phyloP scores from a whole-genome alignment of 257 asterid genomes.

The Capsicum rhomboideum region DNA sequence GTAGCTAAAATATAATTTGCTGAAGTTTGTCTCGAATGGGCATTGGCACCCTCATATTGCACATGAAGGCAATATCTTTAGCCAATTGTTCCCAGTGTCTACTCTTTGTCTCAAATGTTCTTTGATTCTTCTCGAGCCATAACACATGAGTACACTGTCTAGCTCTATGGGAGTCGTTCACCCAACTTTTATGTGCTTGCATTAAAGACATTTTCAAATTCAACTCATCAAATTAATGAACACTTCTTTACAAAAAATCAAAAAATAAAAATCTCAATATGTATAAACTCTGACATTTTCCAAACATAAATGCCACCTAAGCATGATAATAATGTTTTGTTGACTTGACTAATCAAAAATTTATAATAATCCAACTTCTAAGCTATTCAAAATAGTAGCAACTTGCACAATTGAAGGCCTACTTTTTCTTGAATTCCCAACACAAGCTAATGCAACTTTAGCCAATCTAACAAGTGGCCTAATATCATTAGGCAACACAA shows the following conservation, averaged over 20 bases:
- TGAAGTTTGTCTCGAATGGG: too few relatives aligned
- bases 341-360: not conserved
- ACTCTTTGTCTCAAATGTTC: too few relatives aligned
- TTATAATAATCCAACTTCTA: conserved; percentile 31
- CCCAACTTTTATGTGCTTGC: too few relatives aligned
- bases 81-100: too few relatives aligned
- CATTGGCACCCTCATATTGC: too few relatives aligned
- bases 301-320: not conserved
- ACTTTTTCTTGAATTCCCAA: conserved; percentile 51
- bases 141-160: too few relatives aligned
- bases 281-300: not conserved
- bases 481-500: conserved; percentile 34
- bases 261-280: not conserved
- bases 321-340: not conserved
- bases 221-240: not conserved
- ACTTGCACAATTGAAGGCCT: conserved; percentile 60
- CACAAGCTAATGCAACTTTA: conserved; percentile 75
- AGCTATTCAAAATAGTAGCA: conserved; percentile 38
- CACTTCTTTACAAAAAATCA: not conserved
- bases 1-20: too few relatives aligned
- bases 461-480: conserved; percentile 52
- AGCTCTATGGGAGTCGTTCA: too few relatives aligned
- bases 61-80: too few relatives aligned
- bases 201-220: too few relatives aligned
- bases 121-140: too few relatives aligned